phyloP scores from a whole-genome alignment of 148 eudicot species.

The Fagopyrum tataricum region DNA sequence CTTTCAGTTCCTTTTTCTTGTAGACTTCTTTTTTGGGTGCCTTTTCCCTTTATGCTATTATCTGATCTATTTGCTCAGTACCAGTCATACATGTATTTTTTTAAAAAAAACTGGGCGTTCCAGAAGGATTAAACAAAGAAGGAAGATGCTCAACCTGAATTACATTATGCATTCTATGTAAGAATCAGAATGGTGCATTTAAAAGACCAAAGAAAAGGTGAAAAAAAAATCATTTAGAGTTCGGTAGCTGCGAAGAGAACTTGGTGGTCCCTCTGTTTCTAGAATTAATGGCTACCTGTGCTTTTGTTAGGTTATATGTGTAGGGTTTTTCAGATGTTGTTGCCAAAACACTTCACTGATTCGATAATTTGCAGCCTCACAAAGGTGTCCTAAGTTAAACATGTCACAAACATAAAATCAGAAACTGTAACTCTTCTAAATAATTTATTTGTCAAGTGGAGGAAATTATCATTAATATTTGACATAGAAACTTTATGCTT shows the following conservation, averaged over 20 bases:
- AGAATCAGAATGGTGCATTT: not conserved
- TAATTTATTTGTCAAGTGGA: not conserved
- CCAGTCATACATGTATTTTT: not conserved
- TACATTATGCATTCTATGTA: not conserved
- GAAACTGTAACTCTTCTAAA: not conserved
- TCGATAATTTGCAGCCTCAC: not conserved
- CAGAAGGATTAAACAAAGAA: too few relatives aligned
- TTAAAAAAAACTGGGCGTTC: too few relatives aligned
- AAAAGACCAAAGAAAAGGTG: not conserved
- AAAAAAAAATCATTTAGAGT: not conserved
- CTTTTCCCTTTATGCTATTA: not conserved
- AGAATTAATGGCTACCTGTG: not conserved
- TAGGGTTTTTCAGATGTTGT: not conserved
- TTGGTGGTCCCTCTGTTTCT: conserved; percentile 6
- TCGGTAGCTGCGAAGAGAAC: not conserved
- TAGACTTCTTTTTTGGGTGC: not conserved
- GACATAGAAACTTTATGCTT: conserved; percentile 4
- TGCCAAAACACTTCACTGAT: not conserved
- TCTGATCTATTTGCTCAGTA: not conserved
- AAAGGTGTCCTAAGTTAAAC: not conserved
- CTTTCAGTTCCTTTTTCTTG: not conserved
- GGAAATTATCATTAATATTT: not conserved
- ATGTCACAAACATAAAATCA: not conserved
- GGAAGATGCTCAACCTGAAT: not conserved
- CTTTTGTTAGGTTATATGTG: not conserved